Percentiles rank a stretch among this genome's conserved stretches.
phyloP scores from a whole-genome alignment of 306 rosid genomes.

The Trifolium repens region DNA sequence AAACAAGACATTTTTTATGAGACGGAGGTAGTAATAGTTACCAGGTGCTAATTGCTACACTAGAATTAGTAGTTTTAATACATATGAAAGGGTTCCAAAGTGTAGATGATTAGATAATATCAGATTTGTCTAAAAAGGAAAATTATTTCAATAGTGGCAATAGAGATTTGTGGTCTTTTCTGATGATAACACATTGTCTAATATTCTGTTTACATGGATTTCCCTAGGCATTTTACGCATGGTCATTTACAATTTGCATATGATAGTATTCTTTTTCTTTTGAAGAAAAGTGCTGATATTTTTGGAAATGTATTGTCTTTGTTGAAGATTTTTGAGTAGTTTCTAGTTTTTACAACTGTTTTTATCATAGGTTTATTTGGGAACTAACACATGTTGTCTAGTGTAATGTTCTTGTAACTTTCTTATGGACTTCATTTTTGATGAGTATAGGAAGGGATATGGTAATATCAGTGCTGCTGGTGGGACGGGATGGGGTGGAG shows the following conservation, averaged over 20 bases:
- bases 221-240: constrained; percentile 29
- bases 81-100: constrained; percentile 27
- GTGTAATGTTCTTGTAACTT: constrained; percentile 38
- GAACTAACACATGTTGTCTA: constrained; percentile 18
- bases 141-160: background rate
- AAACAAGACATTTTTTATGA: too few species aligned
- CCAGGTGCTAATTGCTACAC: constrained; percentile 9
- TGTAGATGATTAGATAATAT: constrained; percentile 28
- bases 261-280: constrained; percentile 30
- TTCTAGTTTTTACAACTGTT: constrained; percentile 32
- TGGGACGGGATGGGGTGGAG: constrained; percentile 98
- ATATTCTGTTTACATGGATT: constrained; percentile 32
- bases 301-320: constrained; percentile 32
- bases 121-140: background rate
- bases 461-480: constrained; percentile 97
- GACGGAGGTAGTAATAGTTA: background rate
- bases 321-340: constrained; percentile 34
- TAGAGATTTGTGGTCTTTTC: constrained; percentile 37
- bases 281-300: constrained; percentile 17
- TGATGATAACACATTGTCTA: constrained; percentile 25
- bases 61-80: constrained; percentile 22
- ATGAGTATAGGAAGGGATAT: constrained; percentile 79
- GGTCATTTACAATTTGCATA: constrained; percentile 36
- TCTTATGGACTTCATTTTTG: constrained; percentile 36
- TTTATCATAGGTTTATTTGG: constrained; percentile 29